Conservation (phyloP, 2,329 filamentous ascomycete species). For the Colletotrichum sp. region DNA sequence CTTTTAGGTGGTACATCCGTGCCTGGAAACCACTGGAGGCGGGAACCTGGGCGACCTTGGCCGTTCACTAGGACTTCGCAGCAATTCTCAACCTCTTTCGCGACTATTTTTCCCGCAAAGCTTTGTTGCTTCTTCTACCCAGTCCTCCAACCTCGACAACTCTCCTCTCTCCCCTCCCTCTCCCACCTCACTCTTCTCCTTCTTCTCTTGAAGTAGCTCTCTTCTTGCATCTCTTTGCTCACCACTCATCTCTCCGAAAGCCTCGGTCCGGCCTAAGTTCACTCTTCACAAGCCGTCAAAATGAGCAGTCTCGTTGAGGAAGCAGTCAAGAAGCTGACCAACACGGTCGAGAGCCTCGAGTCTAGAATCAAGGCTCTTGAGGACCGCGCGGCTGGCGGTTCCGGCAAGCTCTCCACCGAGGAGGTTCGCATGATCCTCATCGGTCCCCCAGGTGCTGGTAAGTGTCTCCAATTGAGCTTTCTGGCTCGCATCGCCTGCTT, state of each 20-base stretch:
- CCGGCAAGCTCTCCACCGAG: slow-evolving; percentile 56
- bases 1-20: background rate
- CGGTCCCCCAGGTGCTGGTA: slow-evolving; percentile 96
- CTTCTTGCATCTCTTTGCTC: slow-evolving; percentile 18
- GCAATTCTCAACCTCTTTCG: slow-evolving; percentile 20
- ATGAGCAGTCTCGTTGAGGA: slow-evolving; percentile 87
- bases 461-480: slow-evolving; percentile 37
- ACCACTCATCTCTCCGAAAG: background rate
- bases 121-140: slow-evolving; percentile 15
- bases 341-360: slow-evolving; percentile 84
- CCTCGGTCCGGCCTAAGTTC: slow-evolving; percentile 24
- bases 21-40: slow-evolving; percentile 1
- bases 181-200: background rate
- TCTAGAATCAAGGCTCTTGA: slow-evolving; percentile 87
- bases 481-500: background rate
- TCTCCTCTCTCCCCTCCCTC: background rate
- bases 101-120: slow-evolving; percentile 23
- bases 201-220: background rate
- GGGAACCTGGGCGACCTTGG: slow-evolving; percentile 12
- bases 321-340: slow-evolving; percentile 83
- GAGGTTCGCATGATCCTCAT: slow-evolving; percentile 96
- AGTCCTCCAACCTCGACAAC: slow-evolving; percentile 12
- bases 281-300: slow-evolving; percentile 43
- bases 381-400: slow-evolving; percentile 66
- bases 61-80: background rate